Conservation (phyloP, 352 stramenopile genomes). For the Phytopythium boreale region DNA sequence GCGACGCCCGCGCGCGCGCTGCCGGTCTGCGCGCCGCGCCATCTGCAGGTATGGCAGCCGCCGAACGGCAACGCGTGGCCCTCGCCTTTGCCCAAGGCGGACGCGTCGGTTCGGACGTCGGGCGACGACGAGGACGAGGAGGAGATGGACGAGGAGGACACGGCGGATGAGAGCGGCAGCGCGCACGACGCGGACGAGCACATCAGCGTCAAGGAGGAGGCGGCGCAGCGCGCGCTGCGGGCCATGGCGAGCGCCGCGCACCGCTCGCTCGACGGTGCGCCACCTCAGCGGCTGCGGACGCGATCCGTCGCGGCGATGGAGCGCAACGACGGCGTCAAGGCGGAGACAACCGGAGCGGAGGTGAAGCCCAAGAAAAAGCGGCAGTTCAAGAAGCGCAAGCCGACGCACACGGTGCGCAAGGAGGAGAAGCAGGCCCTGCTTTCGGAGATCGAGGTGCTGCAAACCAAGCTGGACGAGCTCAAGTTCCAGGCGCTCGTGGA, state of each 20-base stretch:
- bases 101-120: background rate
- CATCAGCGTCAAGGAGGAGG: conserved; percentile 6
- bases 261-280: background rate
- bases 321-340: background rate
- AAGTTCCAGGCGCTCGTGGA: conserved; percentile 29
- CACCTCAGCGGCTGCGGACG: background rate
- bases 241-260: background rate
- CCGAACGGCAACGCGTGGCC: background rate
- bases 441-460: conserved; percentile 22
- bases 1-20: background rate
- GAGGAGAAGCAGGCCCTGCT: conserved; percentile 36
- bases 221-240: conserved; percentile 2
- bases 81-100: background rate
- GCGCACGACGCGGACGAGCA: conserved; percentile 1
- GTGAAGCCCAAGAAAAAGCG: conserved; percentile 19
- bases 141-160: conserved; percentile 7
- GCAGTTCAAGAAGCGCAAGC: conserved; percentile 41
- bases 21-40: background rate
- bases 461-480: conserved; percentile 30
- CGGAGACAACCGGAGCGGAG: background rate
- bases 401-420: conserved; percentile 39
- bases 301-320: background rate
- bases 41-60: background rate
- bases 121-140: conserved; percentile 9
- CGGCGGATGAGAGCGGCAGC: conserved; percentile 4